Percentiles rank a stretch among this genome's conserved stretches.
phyloP scores from a whole-genome alignment of 75 land plant species.

The Sequoia sempervirens region DNA sequence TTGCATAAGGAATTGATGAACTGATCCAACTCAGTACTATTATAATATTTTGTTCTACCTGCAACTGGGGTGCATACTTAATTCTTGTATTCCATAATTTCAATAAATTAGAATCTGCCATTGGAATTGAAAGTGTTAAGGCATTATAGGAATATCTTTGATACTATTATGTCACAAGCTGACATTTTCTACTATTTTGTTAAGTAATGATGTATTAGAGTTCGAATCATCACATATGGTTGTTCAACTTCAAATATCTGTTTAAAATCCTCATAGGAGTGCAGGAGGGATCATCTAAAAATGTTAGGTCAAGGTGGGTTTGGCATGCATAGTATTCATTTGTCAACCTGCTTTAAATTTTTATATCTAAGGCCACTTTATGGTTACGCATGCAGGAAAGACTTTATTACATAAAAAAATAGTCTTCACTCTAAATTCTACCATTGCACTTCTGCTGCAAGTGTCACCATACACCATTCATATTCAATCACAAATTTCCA shows the following conservation, averaged over 20 bases:
- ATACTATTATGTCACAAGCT: neutral
- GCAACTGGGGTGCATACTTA: neutral
- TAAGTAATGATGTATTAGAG: neutral
- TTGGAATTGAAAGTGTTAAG: neutral
- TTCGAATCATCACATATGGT: neutral
- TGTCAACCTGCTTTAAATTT: neutral
- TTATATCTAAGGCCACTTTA: neutral
- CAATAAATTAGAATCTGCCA: neutral
- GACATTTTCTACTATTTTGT: neutral
- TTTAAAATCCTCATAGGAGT: neutral
- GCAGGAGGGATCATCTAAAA: neutral
- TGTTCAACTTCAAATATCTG: neutral
- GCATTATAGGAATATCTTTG: neutral
- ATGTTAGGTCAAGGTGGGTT: neutral
- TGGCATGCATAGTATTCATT: neutral
- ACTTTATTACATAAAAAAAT: neutral
- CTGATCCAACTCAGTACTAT: neutral
- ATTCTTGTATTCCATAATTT: neutral
- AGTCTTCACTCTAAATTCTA: neutral
- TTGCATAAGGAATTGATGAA: neutral
- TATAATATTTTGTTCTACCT: neutral
- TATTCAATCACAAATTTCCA: neutral
- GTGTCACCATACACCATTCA: neutral
- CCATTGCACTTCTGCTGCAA: neutral
- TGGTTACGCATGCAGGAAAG: neutral